A percentile compares a stretch with the other conserved stretches of the same genome.
phyloP scores from a whole-genome alignment of 768 basidiomycete genomes.

The Mycena filopes region DNA sequence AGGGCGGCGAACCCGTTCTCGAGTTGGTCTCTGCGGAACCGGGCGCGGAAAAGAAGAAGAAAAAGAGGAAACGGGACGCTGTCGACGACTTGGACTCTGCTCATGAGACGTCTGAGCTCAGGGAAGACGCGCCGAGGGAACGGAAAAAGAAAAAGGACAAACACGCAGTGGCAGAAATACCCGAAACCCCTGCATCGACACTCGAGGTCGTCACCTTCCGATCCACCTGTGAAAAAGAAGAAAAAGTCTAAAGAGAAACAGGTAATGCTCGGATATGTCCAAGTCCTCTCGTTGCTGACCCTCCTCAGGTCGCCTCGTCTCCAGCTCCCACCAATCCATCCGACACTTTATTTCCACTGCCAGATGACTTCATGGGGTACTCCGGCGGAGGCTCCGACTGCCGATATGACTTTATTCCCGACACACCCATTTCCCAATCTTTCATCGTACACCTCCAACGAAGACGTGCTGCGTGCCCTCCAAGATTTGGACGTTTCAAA shows the following conservation, averaged over 20 bases:
- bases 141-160: slow-evolving; percentile 44
- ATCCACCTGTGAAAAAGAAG: slow-evolving; percentile 18
- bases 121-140: slow-evolving; percentile 3
- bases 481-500: slow-evolving; percentile 80
- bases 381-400: slow-evolving; percentile 14
- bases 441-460: slow-evolving; percentile 65
- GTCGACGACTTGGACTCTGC: slow-evolving; percentile 23
- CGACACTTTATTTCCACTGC: slow-evolving; percentile 10
- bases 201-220: not conserved
- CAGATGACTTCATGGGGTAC: not conserved
- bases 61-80: slow-evolving; percentile 37
- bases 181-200: not conserved
- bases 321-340: not conserved
- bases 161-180: not conserved
- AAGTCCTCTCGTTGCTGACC: not conserved
- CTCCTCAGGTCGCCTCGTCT: not conserved
- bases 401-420: slow-evolving; percentile 35
- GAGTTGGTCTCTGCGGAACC: slow-evolving; percentile 27
- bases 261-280: not conserved
- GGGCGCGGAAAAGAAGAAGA: slow-evolving; percentile 26
- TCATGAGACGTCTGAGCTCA: not conserved
- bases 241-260: slow-evolving; percentile 27
- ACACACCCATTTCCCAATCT: slow-evolving; percentile 47
- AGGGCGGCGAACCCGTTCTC: not conserved
- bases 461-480: slow-evolving; percentile 77